These are phyloP conservation scores for Colletotrichum sp. DNA, from an alignment of 2,329 filamentous ascomycete genomes.

Conservation along the genomic window DNA sequence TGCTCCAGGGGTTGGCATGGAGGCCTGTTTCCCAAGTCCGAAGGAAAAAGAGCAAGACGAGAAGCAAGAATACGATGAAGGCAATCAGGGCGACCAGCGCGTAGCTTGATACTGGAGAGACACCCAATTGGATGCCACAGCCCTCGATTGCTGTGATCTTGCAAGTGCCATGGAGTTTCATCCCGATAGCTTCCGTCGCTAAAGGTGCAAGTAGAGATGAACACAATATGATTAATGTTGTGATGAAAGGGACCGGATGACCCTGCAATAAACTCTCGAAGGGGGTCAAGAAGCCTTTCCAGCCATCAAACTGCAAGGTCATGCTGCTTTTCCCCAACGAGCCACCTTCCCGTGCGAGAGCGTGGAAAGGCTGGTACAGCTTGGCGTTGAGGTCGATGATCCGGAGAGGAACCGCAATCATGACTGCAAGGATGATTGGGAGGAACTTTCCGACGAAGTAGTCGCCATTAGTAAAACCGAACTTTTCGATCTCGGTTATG, in stretches of 20 bases:
- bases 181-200: conserved; percentile 42
- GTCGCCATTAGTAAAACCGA: conserved; percentile 27
- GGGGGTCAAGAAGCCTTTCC: conserved; percentile 38
- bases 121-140: conserved; percentile 39
- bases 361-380: conserved; percentile 48
- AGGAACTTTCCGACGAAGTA: conserved; percentile 48
- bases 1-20: conserved; percentile 43
- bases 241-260: conserved; percentile 41
- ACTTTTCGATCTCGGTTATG: conserved; percentile 26
- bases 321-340: conserved; percentile 44
- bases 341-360: conserved; percentile 39
- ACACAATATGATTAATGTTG: conserved; percentile 36
- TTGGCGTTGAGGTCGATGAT: conserved; percentile 44
- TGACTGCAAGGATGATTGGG: conserved; percentile 42
- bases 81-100: conserved; percentile 36
- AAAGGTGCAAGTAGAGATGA: conserved; percentile 42
- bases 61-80: conserved; percentile 30
- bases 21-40: conserved; percentile 42
- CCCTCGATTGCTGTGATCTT: conserved; percentile 27
- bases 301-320: conserved; percentile 43
- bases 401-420: conserved; percentile 42
- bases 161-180: conserved; percentile 42
- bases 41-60: conserved; percentile 32
- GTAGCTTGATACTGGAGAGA: conserved; percentile 33
- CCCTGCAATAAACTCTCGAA: conserved; percentile 36